Base-by-base conservation (phyloP, 1,139 yeast genomes). In the Arxiozyma telluris region DNA sequence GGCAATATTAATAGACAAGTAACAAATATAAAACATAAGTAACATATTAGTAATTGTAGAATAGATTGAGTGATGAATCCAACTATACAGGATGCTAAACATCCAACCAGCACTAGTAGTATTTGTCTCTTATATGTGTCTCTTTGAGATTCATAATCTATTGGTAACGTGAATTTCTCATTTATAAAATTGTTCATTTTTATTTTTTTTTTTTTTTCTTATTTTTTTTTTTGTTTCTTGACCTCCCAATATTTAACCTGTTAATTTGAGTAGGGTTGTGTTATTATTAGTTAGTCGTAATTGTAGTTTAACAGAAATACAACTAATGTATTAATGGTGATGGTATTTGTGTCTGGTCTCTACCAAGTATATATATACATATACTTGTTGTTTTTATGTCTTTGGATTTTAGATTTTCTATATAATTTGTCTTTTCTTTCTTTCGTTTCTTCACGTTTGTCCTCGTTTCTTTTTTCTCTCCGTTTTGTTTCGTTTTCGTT, bases 131-230 rank as follows among this genome's bases (percentile, higher is more conserved):
- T 51, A 21, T 55, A 60, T 20, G 61, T 53, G 17, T 45, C 50
- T 46, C 54, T 53, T 53, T 67, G 71, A 15, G 65, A 58, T 44
- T 59, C 62, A 51, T 63, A 67, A 52, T 67, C 71, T n/a, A 67
- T 59, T 22, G 71, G 69, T 39, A 65, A 62, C 17, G 60, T 58
- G 44, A 65, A 53, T 48, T 59, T 60, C 38, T 55, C 60, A 22
- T 54, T 55, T 34, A 66, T 27, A 38, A 65, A 68, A 46, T 62
- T 61, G 18, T 65, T 49, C 41, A 64, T 21, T 38, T 44, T 47
- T 30, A 34, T 41, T 50, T 46, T 46, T 17, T n/a, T 69, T 49
- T 62, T 61, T n/a, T 65, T 50, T 41, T 64, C 8, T 38, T 49
- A 43, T 30, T 30, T 45, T 50, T 46, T 50, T 6, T n/a, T 50